Evolutionary conservation across 2,329 filamentous ascomycete species (phyloP).

Genomic region (Cladophialophora carrionii): DNA sequence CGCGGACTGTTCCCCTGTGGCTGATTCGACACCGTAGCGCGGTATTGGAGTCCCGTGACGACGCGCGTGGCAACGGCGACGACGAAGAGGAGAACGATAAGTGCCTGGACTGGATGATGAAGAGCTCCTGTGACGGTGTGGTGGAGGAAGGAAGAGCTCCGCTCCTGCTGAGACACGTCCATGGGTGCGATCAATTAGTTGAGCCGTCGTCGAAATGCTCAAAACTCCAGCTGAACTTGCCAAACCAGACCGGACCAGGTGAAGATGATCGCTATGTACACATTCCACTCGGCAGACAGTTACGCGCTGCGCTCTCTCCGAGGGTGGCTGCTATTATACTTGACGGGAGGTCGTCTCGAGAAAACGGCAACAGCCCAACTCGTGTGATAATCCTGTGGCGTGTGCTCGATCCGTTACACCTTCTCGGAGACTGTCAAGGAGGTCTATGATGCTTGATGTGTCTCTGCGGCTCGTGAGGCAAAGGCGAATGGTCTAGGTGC

Average conservation of each 20-base stretch:
- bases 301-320: too few species aligned
- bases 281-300: too few species aligned
- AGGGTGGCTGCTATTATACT: not conserved
- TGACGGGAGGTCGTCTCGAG: too few species aligned
- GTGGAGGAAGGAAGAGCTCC: conserved; percentile 15
- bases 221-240: not conserved
- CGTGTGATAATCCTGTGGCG: too few species aligned
- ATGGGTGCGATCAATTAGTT: not conserved
- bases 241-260: not conserved
- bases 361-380: too few species aligned
- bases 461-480: not conserved
- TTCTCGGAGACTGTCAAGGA: not conserved
- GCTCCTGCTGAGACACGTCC: conserved; percentile 9
- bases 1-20: conserved; percentile 33
- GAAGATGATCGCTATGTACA: not conserved
- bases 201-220: not conserved
- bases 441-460: not conserved
- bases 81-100: conserved; percentile 17
- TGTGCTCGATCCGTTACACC: too few species aligned
- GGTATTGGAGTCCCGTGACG: conserved; percentile 42
- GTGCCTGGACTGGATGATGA: conserved; percentile 20
- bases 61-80: conserved; percentile 47
- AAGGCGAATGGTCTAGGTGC: not conserved
- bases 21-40: conserved; percentile 39
- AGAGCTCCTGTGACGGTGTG: conserved; percentile 10